phyloP scores from a whole-genome alignment of 2,329 filamentous ascomycete species.

The Keithomyces neogunnii region DNA sequence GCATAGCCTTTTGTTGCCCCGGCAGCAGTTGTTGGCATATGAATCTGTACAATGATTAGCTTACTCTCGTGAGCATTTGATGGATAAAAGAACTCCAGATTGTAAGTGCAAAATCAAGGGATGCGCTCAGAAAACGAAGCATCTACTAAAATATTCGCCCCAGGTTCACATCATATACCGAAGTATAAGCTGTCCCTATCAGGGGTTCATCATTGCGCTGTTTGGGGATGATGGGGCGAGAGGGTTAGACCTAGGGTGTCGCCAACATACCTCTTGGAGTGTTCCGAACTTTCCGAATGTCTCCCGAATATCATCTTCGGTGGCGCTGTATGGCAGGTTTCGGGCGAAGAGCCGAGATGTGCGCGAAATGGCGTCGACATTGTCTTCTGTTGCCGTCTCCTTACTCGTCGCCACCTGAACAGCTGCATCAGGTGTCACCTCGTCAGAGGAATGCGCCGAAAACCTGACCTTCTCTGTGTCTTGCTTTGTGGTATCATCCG shows the following conservation, averaged over 20 bases:
- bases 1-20: conserved; percentile 83
- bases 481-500: conserved; percentile 7
- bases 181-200: conserved; percentile 99
- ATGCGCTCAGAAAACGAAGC: conserved; percentile 71
- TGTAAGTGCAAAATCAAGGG: conserved; percentile 16
- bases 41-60: conserved; percentile 54
- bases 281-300: conserved; percentile 66
- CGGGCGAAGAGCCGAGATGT: conserved; percentile 79
- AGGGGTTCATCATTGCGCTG: conserved; percentile 82
- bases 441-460: conserved; percentile 17
- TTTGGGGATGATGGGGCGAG: conserved; percentile 3
- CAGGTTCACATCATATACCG: conserved; percentile 84
- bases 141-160: conserved; percentile 99
- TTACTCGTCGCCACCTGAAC: conserved; percentile 21
- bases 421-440: conserved; percentile 18
- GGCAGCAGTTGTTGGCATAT: conserved; percentile 67
- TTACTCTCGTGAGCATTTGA: conserved; percentile 3
- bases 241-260: neutral
- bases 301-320: conserved; percentile 65
- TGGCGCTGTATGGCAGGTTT: conserved; percentile 76
- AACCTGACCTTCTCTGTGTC: conserved; percentile 13
- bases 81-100: conserved; percentile 1
- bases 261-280: conserved; percentile 76
- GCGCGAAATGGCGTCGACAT: conserved; percentile 54
- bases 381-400: conserved; percentile 14